Evolutionary conservation across 176 grass and related monocot species (phyloP), one percentile per base, ranked within the genome.

Genomic region (Typha latifolia): DNA sequence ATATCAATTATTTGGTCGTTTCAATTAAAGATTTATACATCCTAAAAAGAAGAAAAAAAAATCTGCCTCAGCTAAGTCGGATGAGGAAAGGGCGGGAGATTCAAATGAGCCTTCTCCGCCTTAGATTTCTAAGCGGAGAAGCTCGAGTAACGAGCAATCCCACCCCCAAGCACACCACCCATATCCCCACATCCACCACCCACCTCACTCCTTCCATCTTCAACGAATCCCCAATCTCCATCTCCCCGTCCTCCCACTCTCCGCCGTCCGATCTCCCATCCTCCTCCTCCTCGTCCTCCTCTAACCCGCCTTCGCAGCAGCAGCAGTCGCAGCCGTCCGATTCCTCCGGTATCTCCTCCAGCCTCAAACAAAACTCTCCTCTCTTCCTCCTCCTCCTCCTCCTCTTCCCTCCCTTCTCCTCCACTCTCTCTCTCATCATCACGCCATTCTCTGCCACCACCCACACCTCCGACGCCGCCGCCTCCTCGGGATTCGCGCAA

Each of bases 121-220:
- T 43, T 29, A 86, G 70, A 0, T 62, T 51, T 4, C 75, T 19
- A 7, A 72, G 68, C 9, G 88, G 78, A 62, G 37, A 43, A 43
- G 84, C 78, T 16, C 15, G 47, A 13, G 75, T 64, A 11, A 70
- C 37, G 63, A 87, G 66, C 47, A 91, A 27, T 0, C 82, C 82
- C 14, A 85, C 77, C 5, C 80, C 78, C 19, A 95, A 74, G 74
- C 81, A 83, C 22, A 79, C 75, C 19, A 77, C 83, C 86, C 80
- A 88, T 0, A 82, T 71, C 14, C 85, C 85, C 73, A 88, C 66
- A 73, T 89, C 90, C 61, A 85, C 70, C 29, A 77, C 89, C 89
- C 84, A 84, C 62, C 63, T 71, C 68, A 82, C 21, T 14, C 72
- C 72, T 49, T 85, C 89, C 86, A 26, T 14, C 68, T 77, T 82